These are phyloP conservation scores for Bruguiera gymnorhiza DNA, from an alignment of 345 rosid genomes.

Conservation along the genomic window DNA sequence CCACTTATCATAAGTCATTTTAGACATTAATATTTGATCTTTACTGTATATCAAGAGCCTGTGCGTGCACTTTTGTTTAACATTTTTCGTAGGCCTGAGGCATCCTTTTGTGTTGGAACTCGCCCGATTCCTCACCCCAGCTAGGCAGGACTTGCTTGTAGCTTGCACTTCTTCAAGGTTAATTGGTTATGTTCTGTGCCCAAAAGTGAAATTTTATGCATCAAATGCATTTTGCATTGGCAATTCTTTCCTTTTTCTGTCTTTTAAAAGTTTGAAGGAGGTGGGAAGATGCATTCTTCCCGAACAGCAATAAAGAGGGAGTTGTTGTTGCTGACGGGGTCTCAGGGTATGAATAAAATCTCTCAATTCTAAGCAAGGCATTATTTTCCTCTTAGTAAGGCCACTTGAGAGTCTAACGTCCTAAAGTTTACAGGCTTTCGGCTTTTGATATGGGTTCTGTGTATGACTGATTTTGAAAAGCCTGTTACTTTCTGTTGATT, in stretches of 20 bases:
- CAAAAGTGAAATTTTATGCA: too few species aligned
- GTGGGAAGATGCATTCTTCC: constrained; percentile 89
- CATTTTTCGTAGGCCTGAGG: constrained; percentile 28
- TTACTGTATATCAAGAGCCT: too few species aligned
- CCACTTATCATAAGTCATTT: too few species aligned
- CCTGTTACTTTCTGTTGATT: too few species aligned
- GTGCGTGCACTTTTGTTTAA: too few species aligned
- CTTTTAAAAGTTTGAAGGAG: constrained; percentile 55
- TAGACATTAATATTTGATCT: too few species aligned
- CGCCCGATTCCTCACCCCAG: constrained; percentile 73
- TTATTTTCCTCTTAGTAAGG: not conserved
- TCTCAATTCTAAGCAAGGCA: not conserved
- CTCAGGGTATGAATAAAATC: constrained; percentile 51
- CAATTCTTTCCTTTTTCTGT: not conserved
- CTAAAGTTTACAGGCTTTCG: not conserved
- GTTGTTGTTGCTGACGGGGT: constrained; percentile 91
- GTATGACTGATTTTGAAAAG: too few species aligned
- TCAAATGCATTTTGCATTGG: too few species aligned
- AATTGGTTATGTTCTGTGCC: not conserved
- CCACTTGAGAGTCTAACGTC: not conserved
- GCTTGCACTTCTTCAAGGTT: not conserved
- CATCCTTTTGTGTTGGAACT: constrained; percentile 53
- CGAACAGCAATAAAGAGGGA: constrained; percentile 59
- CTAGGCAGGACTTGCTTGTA: constrained; percentile 37
- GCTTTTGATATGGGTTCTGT: too few species aligned